phyloP scores from a whole-genome alignment of 805 yeast species.

The Teunomyces tritomae region DNA sequence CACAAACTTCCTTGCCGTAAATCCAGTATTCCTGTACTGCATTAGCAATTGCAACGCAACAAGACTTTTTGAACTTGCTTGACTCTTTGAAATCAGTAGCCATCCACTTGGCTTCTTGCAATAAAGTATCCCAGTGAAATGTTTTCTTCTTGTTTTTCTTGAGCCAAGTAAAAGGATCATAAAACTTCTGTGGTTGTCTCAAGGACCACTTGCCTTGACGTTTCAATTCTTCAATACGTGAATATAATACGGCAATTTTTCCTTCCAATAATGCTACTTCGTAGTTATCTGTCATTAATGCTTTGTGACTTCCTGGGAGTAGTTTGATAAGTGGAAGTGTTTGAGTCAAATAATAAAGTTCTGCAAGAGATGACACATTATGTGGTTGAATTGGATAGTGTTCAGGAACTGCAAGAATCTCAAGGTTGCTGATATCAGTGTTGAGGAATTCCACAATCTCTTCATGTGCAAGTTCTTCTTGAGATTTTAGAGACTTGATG shows the following conservation, averaged over 20 bases:
- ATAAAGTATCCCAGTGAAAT: conserved; percentile 68
- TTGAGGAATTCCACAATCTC: conserved; percentile 21
- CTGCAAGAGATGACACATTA: conserved; percentile 65
- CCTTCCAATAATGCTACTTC: conserved; percentile 88
- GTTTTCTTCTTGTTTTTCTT: conserved; percentile 28
- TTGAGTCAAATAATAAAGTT: conserved; percentile 82
- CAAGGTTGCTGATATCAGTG: conserved; percentile 29
- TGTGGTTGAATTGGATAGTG: conserved; percentile 41
- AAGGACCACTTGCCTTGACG: conserved; percentile 87
- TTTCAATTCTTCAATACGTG: conserved; percentile 88
- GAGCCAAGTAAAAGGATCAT: conserved; percentile 56
- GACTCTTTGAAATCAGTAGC: conserved; percentile 73
- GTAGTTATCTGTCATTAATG: conserved; percentile 78
- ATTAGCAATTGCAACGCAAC: conserved; percentile 67
- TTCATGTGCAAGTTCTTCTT: conserved; percentile 19
- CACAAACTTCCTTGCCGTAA: conserved; percentile 64
- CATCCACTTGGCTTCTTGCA: conserved; percentile 85
- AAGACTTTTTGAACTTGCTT: conserved; percentile 64
- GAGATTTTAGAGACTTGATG: conserved; percentile 17
- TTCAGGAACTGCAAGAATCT: conserved; percentile 40
- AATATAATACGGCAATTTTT: conserved; percentile 81
- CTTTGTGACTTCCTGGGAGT: conserved; percentile 82
- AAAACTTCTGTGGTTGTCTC: conserved; percentile 71
- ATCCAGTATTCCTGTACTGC: conserved; percentile 77
- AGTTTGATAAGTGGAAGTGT: conserved; percentile 80